These are phyloP conservation scores for Solanum rostratum DNA, from an alignment of 257 asterid species.

Conservation along the genomic window DNA sequence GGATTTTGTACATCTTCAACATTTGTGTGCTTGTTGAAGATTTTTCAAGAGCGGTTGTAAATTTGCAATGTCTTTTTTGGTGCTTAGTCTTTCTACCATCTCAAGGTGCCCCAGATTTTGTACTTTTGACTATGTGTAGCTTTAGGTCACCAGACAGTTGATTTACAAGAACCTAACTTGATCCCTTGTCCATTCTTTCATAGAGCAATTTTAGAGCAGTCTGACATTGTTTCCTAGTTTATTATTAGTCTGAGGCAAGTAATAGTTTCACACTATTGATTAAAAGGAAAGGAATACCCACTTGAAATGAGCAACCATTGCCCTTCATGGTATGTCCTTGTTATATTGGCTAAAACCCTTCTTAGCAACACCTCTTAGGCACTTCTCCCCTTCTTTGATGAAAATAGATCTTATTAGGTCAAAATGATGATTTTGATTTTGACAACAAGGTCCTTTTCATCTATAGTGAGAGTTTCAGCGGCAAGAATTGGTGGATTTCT, in stretches of 20 bases:
- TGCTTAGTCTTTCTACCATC: background rate
- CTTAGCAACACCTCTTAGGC: slow-evolving; percentile 5
- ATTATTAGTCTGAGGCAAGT: background rate
- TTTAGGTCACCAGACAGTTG: background rate
- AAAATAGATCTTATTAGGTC: slow-evolving; percentile 3
- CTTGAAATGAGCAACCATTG: slow-evolving; percentile 16
- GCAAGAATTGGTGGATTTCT: slow-evolving; percentile 13
- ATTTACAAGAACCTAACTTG: background rate
- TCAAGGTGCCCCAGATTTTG: background rate
- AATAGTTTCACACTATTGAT: background rate
- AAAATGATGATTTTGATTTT: background rate
- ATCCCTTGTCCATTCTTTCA: background rate
- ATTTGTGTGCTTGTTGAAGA: background rate
- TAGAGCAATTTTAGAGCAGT: background rate
- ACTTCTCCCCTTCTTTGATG: background rate
- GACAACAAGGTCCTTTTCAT: slow-evolving; percentile 8
- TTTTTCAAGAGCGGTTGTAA: background rate
- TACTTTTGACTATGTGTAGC: background rate
- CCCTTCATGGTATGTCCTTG: slow-evolving; percentile 29
- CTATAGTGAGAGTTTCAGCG: slow-evolving; percentile 17
- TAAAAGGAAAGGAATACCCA: background rate
- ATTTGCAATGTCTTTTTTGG: background rate
- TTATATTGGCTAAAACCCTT: slow-evolving; percentile 4
- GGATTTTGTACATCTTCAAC: background rate
- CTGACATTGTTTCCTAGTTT: background rate